Evolutionary conservation across 2,329 filamentous ascomycete species (phyloP).

Genomic region (Apiospora arundinis): DNA sequence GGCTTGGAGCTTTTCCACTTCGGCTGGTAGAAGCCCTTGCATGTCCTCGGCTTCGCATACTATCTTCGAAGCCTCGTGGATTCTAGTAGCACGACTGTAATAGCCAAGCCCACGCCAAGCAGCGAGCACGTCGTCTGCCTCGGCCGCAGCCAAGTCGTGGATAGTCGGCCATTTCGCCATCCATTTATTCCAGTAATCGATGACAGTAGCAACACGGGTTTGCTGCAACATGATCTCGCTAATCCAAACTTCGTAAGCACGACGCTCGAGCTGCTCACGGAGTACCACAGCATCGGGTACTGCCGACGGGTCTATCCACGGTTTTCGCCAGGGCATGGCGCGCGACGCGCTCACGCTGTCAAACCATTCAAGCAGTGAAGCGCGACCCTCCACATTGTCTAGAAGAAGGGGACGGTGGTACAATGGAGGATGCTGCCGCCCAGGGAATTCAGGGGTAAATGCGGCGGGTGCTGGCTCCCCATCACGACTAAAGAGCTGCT

Average conservation of each 20-base stretch:
- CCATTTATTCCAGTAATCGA: slow-evolving; percentile 69
- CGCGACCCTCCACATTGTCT: slow-evolving; percentile 42
- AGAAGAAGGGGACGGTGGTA: slow-evolving; percentile 61
- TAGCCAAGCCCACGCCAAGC: slow-evolving; percentile 69
- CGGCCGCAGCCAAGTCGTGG: slow-evolving; percentile 58
- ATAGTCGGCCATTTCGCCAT: slow-evolving; percentile 67
- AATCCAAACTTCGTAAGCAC: slow-evolving; percentile 72
- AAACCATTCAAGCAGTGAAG: slow-evolving; percentile 58
- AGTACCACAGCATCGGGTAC: slow-evolving; percentile 41
- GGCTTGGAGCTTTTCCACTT: slow-evolving; percentile 52
- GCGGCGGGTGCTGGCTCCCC: background rate
- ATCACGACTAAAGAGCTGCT: slow-evolving; percentile 32
- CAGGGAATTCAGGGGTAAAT: slow-evolving; percentile 33
- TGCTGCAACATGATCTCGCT: slow-evolving; percentile 73
- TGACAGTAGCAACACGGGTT: slow-evolving; percentile 66
- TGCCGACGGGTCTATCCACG: slow-evolving; percentile 56
- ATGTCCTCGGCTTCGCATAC: slow-evolving; percentile 51
- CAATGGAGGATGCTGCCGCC: slow-evolving; percentile 42
- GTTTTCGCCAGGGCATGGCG: slow-evolving; percentile 65
- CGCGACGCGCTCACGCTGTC: slow-evolving; percentile 52
- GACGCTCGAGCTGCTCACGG: slow-evolving; percentile 52
- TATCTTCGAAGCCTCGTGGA: slow-evolving; percentile 61
- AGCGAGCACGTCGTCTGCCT: slow-evolving; percentile 60
- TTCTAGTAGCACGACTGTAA: slow-evolving; percentile 67
- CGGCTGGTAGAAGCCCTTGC: slow-evolving; percentile 56